Evolutionary conservation across 805 yeast genomes (phyloP), one percentile per base, ranked within the genome.

Genomic region (Scheffersomyces spartinae): DNA sequence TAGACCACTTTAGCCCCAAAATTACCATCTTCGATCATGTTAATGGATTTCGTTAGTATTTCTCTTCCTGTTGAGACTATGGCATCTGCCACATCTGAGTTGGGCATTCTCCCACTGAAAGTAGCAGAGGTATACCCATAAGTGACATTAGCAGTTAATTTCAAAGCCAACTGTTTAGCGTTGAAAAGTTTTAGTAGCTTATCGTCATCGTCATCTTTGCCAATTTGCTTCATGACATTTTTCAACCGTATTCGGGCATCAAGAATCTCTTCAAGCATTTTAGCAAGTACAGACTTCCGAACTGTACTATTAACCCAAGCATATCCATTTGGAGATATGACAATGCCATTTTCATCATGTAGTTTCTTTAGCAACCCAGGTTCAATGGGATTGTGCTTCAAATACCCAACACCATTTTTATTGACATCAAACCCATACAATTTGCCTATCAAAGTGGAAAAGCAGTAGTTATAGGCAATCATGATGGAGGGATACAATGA

Each of bases 91-190:
- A 91, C 65, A 45, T 86, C 97, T 0, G 94, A 74, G 40, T 91
- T 82, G 0, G 98, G 97, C 98, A 91, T 91, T 34, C 98, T 59
- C 0, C 98, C 98, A 6, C 95, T 83, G 43, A 79, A 91, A 0
- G 95, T 73, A 0, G 98, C 98, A 1, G 95, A 79, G 0, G 96
- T 68, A 44, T 91, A 91, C 0, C 98, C 98, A 53, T 91, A 91
- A 0, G 95, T 88, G 6, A 91, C 98, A 48, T 85, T 86, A 1
- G 98, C 96, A 21, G 85, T 75, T 24, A 88, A 56, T 43, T 91
- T 91, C 34, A 91, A 55, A 0, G 95, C 97, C 20, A 82, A 47
- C 39, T 91, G 98, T 28, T 88, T 61, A 30, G 80, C 77, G 40
- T 82, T 70, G 42, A 79, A 69, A 4, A 80, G 51, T 28, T 69